These are phyloP conservation scores for Morella rubra DNA, from an alignment of 306 rosid species.

Conservation along the genomic window DNA sequence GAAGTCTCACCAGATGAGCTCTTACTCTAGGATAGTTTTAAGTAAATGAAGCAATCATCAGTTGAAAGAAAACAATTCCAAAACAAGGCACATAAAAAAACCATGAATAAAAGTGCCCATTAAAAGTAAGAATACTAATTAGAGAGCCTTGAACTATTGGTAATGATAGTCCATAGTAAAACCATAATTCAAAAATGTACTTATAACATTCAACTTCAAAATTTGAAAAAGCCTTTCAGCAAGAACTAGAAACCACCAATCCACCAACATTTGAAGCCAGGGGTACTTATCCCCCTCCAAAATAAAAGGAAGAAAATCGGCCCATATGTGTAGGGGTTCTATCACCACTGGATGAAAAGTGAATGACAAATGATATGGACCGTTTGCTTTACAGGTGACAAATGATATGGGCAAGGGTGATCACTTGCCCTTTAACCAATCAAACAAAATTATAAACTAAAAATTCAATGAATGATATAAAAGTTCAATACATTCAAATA, in stretches of 20 bases:
- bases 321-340: not conserved
- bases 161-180: not conserved
- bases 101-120: not conserved
- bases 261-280: not conserved
- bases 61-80: too few relatives aligned
- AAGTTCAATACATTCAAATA: too few relatives aligned
- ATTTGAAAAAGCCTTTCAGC: not conserved
- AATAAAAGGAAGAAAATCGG: not conserved
- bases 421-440: not conserved
- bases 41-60: not conserved
- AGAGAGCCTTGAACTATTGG: not conserved
- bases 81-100: not conserved
- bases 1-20: slow-evolving; percentile 62
- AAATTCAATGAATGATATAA: too few relatives aligned
- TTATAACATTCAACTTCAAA: too few relatives aligned
- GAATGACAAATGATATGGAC: not conserved
- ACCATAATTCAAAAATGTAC: too few relatives aligned
- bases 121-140: too few relatives aligned
- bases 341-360: not conserved
- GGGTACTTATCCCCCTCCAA: too few relatives aligned
- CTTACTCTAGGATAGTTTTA: slow-evolving; percentile 47
- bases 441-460: too few relatives aligned
- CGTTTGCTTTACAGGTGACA: too few relatives aligned
- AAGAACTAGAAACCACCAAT: not conserved
- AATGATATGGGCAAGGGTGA: not conserved